Base-by-base conservation (phyloP, 176 grass and related monocot genomes). In the Poa pratensis region DNA sequence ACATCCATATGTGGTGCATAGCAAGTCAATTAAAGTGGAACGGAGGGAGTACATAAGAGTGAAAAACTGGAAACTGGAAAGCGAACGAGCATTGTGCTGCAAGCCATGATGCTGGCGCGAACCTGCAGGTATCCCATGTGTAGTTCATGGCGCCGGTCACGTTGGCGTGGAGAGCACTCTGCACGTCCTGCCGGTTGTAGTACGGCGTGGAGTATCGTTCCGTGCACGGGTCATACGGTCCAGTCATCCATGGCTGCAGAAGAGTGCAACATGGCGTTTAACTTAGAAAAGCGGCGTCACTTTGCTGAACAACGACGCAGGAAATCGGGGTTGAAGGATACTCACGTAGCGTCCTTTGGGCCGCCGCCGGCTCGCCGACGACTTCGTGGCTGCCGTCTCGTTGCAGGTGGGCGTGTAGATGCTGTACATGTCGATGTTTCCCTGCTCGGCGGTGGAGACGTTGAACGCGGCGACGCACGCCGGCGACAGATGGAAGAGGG, bases 381-480 rank as follows among this genome's bases (percentile, higher is more conserved):
- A 1, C 28, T 51, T 24, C 0, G 19, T 6, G 0, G 40, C 3
- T 0, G 27, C 14, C 27, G 85, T 83, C 28, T 63, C n/a, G 50
- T 89, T 85, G 77, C 87, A 89, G 3, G 51, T 46, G 37, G 82
- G 82, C 16, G 87, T 89, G 77, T 89, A 89, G 82, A 89, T 5
- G 87, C 87, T 89, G 61, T 89, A 85, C 18, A 62, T 11, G n/a
- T 89, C 87, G 69, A 89, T 85, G 77, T 76, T 30, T 26, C 87
- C 87, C 51, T 85, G 77, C 87, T 89, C 87, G 6, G 1, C 50
- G 6, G 39, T 76, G 9, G 87, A 77, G 7, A 0, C 20, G 60
- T 81, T 15, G 19, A 57, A 13, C 1, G 75, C 81, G 35, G 46
- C 82, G 14, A 16, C 2, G 82, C 87, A 85, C 15, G 37, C 26